These are phyloP conservation scores for Alternaria triticina DNA, from an alignment of 2,329 filamentous ascomycete species.

Conservation along the genomic window DNA sequence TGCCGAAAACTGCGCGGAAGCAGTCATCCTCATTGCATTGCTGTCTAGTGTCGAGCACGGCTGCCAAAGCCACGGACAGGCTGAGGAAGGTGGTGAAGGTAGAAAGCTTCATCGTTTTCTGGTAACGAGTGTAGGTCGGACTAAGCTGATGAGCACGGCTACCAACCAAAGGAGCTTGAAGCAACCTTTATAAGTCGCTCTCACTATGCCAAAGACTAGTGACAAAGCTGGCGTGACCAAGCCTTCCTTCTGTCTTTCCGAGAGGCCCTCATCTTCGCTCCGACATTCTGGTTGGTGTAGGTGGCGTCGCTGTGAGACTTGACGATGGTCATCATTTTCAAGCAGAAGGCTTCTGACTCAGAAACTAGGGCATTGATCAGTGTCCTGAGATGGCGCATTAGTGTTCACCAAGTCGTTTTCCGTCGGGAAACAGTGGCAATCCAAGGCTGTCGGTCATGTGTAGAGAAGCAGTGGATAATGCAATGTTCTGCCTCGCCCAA, in stretches of 20 bases:
- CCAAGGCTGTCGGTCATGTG: neutral
- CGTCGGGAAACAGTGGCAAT: neutral
- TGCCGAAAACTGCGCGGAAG: slow-evolving; percentile 32
- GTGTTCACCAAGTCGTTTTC: neutral
- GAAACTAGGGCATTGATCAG: neutral
- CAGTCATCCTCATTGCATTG: slow-evolving; percentile 32
- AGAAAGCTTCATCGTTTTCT: slow-evolving; percentile 33
- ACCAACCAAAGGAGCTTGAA: neutral
- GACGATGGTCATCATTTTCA: neutral
- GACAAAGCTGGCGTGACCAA: neutral
- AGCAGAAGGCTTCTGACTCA: neutral
- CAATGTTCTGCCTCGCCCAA: neutral
- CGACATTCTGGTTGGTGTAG: neutral
- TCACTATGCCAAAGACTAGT: neutral
- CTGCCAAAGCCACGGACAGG: slow-evolving; percentile 18
- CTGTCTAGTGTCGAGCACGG: slow-evolving; percentile 25
- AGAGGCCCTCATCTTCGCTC: neutral
- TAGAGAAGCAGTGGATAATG: neutral
- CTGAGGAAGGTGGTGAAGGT: slow-evolving; percentile 12
- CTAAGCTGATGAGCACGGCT: neutral
- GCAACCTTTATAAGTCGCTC: slow-evolving; percentile 6
- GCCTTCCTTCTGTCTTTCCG: neutral
- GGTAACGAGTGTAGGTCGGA: slow-evolving; percentile 1
- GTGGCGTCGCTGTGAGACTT: slow-evolving; percentile 11
- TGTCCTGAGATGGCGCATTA: neutral